Base-by-base conservation (phyloP, 257 asterid species). In the Nicotiana tomentosiformis region DNA sequence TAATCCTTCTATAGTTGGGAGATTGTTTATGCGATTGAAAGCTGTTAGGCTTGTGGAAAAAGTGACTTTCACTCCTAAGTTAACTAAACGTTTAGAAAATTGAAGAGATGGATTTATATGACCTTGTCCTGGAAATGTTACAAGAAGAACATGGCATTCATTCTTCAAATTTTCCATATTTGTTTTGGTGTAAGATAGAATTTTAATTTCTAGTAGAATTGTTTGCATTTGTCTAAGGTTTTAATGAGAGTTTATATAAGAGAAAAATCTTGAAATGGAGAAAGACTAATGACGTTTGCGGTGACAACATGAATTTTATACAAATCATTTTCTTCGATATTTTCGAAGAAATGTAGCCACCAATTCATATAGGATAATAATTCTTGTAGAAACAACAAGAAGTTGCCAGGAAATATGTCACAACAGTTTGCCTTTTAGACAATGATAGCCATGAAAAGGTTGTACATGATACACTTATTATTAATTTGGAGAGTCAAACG, bases 61-160 rank as follows among this genome's bases (percentile, higher is more conserved):
- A 1, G 88, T 86, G 35, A 83, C 80, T 3, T 86, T 16, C 0
- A 80, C 37, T 11, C 86, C 88, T n/a, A 62, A 2, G 7, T 51
- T 64, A 30, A 74, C 30, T 6, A 86, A 49, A 29, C 17, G 32
- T 20, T 86, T 77, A 0, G 88, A 80, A 5, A 86, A 79, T 18
- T 77, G 86, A 55, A 86, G 84, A n/a, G 74, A 17, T 35, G 88
- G 86, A 74, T 86, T 86, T 72, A 86, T 83, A 46, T 86, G 88
- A 69, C 86, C 84, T 77, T 86, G 88, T 1, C 68, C 86, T n/a
- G 86, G 88, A 80, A 83, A 86, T 64, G 86, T 80, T 20, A 86
- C 86, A 1, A 86, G 23, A 32, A 86, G 86, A 58, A 86, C 66
- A 67, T 86, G 85, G 70, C 82, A 78, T 10, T 58, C 82, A 56